Percentiles rank a stretch among this genome's conserved stretches.
These are phyloP conservation scores for Saccharomycopsis fermentans DNA, from an alignment of 805 yeast genomes.

Conservation along the genomic window DNA sequence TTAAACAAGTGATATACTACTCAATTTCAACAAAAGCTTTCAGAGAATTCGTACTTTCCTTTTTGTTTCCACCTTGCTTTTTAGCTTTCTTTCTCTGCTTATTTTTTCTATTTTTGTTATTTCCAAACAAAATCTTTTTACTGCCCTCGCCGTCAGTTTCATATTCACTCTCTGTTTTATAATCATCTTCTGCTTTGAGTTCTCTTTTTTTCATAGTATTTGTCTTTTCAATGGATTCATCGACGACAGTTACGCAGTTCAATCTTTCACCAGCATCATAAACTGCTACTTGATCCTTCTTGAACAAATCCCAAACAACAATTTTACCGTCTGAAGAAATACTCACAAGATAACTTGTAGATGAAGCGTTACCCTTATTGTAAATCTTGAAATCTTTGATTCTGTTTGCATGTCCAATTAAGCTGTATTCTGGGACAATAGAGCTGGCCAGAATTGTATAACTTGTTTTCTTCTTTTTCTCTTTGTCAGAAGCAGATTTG, in stretches of 20 bases:
- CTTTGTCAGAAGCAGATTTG: constrained; percentile 24
- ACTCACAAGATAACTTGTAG: constrained; percentile 45
- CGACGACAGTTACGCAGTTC: constrained; percentile 70
- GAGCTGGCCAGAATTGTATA: constrained; percentile 14
- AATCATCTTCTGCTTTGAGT: constrained; percentile 36
- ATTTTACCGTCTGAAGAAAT: constrained; percentile 91
- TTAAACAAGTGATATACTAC: background rate
- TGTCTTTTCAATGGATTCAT: constrained; percentile 68
- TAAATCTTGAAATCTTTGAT: constrained; percentile 66
- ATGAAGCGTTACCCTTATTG: constrained; percentile 20
- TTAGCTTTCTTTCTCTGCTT: constrained; percentile 29
- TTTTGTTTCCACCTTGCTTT: constrained; percentile 24
- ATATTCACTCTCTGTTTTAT: constrained; percentile 60
- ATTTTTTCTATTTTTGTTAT: constrained; percentile 26
- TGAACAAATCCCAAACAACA: constrained; percentile 73
- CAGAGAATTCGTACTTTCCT: constrained; percentile 15
- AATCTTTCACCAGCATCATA: constrained; percentile 86
- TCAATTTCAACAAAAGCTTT: constrained; percentile 13
- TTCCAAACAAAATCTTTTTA: constrained; percentile 45
- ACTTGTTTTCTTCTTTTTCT: constrained; percentile 24
- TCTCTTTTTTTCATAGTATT: constrained; percentile 56
- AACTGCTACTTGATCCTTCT: constrained; percentile 75
- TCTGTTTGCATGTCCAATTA: constrained; percentile 78
- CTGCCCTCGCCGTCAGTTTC: constrained; percentile 68
- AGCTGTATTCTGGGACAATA: constrained; percentile 40